A percentile compares a stretch with the other conserved stretches of the same genome.
Conservation (phyloP, 202 grass and related monocot species). For the Setaria viridis region DNA sequence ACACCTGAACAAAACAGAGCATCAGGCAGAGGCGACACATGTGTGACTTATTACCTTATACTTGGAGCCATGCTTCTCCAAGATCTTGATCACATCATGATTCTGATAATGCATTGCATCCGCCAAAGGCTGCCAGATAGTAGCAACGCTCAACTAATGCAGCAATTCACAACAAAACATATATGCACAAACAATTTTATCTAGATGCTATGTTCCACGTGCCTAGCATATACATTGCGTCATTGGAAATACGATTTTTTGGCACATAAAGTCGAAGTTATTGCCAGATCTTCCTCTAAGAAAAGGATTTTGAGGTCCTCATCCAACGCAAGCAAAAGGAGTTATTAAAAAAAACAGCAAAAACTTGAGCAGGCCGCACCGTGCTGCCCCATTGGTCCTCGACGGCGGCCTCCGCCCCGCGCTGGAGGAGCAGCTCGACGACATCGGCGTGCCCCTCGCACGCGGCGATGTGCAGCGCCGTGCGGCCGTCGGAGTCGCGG, state of each 20-base stretch:
- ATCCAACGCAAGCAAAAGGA: slow-evolving; percentile 19
- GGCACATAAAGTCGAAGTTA: neutral
- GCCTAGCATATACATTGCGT: neutral
- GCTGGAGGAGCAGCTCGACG: slow-evolving; percentile 63
- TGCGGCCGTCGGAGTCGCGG: slow-evolving; percentile 81
- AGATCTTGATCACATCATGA: slow-evolving; percentile 86
- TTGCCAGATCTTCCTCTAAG: neutral
- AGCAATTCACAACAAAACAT: slow-evolving; percentile 3
- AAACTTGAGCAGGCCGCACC: slow-evolving; percentile 42
- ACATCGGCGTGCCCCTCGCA: slow-evolving; percentile 75
- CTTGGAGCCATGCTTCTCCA: slow-evolving; percentile 92
- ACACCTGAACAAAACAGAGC: slow-evolving; percentile 45
- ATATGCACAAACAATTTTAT: neutral
- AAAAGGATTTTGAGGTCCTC: neutral
- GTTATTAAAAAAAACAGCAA: neutral
- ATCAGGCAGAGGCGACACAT: slow-evolving; percentile 21
- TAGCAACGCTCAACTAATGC: slow-evolving; percentile 41
- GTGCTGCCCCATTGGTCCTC: slow-evolving; percentile 89
- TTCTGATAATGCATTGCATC: slow-evolving; percentile 97
- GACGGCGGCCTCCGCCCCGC: slow-evolving; percentile 61
- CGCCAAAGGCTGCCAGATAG: slow-evolving; percentile 80
- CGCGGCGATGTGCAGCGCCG: slow-evolving; percentile 81
- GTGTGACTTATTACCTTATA: slow-evolving; percentile 50
- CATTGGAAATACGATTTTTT: neutral
- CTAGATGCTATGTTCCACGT: neutral